Percentiles rank a stretch among this genome's conserved stretches.
Evolutionary conservation across 1,139 yeast genomes (phyloP).

Genomic region (Geotrichum cucujoidarum): DNA sequence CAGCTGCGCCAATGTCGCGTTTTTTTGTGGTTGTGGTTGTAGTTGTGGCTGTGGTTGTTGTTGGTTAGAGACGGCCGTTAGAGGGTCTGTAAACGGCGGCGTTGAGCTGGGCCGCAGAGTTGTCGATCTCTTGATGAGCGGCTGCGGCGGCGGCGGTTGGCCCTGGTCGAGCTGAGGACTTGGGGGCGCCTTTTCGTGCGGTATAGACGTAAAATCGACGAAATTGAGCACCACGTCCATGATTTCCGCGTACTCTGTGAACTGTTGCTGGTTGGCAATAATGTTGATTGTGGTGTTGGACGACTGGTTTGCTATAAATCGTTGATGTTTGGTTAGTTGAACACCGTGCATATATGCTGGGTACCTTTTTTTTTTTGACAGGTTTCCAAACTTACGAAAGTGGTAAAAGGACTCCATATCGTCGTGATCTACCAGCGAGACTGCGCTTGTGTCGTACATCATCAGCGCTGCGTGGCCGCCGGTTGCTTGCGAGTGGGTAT

Average conservation of each 20-base stretch:
- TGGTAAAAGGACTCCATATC: background rate
- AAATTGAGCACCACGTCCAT: conserved; percentile 15
- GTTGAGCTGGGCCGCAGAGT: background rate
- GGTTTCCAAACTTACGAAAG: background rate
- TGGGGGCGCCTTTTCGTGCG: background rate
- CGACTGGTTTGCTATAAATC: conserved; percentile 2
- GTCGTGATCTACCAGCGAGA: too few relatives aligned
- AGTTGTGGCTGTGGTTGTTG: background rate
- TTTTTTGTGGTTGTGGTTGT: background rate
- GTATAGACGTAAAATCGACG: conserved; percentile 10
- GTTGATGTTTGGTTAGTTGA: background rate
- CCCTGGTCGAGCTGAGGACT: background rate
- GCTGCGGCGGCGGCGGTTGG: background rate
- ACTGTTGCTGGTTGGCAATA: conserved; percentile 8
- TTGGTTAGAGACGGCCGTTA: background rate
- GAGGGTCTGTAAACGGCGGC: background rate
- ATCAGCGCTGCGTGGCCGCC: background rate
- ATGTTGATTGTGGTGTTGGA: conserved; percentile 7
- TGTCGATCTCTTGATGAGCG: too few relatives aligned
- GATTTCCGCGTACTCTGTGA: conserved; percentile 14
- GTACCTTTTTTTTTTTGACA: too few relatives aligned
- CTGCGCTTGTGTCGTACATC: too few relatives aligned
- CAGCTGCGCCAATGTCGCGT: background rate
- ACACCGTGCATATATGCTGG: too few relatives aligned
- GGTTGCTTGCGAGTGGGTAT: background rate